These are phyloP conservation scores for Lachancea cidri DNA, from an alignment of 805 yeast species.

Conservation along the genomic window DNA sequence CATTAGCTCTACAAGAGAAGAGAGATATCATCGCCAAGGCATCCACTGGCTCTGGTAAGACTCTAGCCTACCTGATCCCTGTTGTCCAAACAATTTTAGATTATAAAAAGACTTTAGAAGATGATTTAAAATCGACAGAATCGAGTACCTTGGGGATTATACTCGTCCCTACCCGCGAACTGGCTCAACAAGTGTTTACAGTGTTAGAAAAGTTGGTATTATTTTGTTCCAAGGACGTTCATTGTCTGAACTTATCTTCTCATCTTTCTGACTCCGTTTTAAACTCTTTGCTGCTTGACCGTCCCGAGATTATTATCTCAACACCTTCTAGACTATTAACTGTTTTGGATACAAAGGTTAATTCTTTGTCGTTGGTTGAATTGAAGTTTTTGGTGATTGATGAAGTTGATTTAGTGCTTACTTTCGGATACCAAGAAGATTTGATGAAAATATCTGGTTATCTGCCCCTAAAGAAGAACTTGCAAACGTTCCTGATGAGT, in stretches of 20 bases:
- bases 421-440: slow-evolving; percentile 90
- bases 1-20: slow-evolving; percentile 82
- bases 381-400: slow-evolving; percentile 78
- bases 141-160: slow-evolving; percentile 52
- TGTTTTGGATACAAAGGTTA: slow-evolving; percentile 43
- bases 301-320: slow-evolving; percentile 76
- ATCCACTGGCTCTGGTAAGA: slow-evolving; percentile 93
- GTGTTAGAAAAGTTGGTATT: slow-evolving; percentile 64
- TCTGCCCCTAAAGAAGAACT: slow-evolving; percentile 65
- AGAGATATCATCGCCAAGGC: slow-evolving; percentile 93
- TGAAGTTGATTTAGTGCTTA: slow-evolving; percentile 87
- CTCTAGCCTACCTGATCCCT: slow-evolving; percentile 86
- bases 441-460: slow-evolving; percentile 56
- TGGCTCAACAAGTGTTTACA: slow-evolving; percentile 76
- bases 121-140: slow-evolving; percentile 15
- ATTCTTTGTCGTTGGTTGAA: slow-evolving; percentile 45
- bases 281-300: slow-evolving; percentile 60
- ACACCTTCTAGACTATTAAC: slow-evolving; percentile 78
- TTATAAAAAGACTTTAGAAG: slow-evolving; percentile 30
- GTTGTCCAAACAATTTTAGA: slow-evolving; percentile 70
- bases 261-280: slow-evolving; percentile 65
- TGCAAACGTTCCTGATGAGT: slow-evolving; percentile 92
- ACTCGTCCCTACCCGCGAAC: slow-evolving; percentile 89
- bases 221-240: slow-evolving; percentile 65
- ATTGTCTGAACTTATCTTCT: slow-evolving; percentile 54